phyloP scores from a whole-genome alignment of 2,329 filamentous ascomycete species.

The Verticillium alfalfae region DNA sequence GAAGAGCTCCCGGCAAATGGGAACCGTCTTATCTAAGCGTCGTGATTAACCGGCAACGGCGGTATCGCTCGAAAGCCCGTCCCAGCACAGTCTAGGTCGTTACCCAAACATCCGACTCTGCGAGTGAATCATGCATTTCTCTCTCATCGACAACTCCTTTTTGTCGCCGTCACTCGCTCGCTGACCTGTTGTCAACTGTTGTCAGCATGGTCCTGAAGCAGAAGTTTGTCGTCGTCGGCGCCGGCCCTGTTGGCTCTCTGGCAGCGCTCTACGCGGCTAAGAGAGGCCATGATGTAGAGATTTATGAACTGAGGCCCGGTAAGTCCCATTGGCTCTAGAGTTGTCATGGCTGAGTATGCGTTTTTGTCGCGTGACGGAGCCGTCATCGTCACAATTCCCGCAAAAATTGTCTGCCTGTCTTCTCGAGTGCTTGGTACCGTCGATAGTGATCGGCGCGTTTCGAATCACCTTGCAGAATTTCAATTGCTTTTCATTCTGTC shows the following conservation, averaged over 20 bases:
- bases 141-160: not conserved
- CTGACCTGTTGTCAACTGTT: not conserved
- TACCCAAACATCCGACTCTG: not conserved
- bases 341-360: not conserved
- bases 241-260: conserved; percentile 86
- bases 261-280: conserved; percentile 89
- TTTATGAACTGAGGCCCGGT: conserved; percentile 93
- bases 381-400: not conserved
- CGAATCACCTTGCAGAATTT: no score
- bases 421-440: not conserved
- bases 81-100: not conserved
- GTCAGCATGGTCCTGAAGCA: conserved; percentile 35
- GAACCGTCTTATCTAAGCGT: not conserved
- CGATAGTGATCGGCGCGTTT: not conserved
- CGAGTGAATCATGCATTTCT: not conserved
- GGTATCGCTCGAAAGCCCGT: not conserved
- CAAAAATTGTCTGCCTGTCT: not conserved
- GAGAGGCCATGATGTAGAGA: conserved; percentile 81
- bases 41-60: not conserved
- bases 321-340: conserved; percentile 25
- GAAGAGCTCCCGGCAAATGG: not conserved
- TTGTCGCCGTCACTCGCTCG: not conserved
- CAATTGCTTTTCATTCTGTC: not conserved
- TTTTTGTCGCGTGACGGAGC: not conserved
- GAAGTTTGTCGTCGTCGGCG: conserved; percentile 81